Evolutionary conservation across 768 basidiomycete genomes (phyloP), one percentile per base, ranked within the genome.

Genomic region (Agrocybe praecox): DNA sequence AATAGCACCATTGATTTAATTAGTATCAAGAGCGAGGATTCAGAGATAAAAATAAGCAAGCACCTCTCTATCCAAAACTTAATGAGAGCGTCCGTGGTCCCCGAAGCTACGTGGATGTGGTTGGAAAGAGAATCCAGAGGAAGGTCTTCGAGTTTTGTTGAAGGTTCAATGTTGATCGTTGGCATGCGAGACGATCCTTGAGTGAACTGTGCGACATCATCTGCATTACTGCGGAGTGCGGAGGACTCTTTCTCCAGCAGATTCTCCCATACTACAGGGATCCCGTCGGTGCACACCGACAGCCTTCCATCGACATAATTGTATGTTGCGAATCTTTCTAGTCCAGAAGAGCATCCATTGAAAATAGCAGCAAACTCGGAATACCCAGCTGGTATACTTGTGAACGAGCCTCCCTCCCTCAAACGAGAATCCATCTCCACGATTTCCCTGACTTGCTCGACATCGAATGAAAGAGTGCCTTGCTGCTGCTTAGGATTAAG

Each of bases 51-150:
- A 53, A 29, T 17, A 45, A 36, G 43, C 23, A 45, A 36, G 43
- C 23, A 64, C 63, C 63, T 61, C 47, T 57, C 58, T 22, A 58
- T 57, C 63, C 63, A 64, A 44, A 61, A 64, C 21, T 52, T 57
- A 22, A 53, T 59, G 19, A 64, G 47, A 29, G 57, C 60, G 36
- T 64, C 63, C 29, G 60, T 64, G 32, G 63, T 64, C 14, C 46
- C 40, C 21, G 57, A 52, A n/a, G 60, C 57, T 9, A 46, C 57
- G 18, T 55, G 46, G 58, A 64, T 61, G 8, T 56, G 49, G 2
- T 32, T 18, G 5, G 58, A 64, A 15, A 64, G 60, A 5, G 46
- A 36, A n/a, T 55, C 22, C 21, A 61, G 18, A 6, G 54, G 49
- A 26, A 49, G 49, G n/a, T 56, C 44, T 19, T 48, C 54, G 6